Evolutionary conservation across 179 eudicot genomes (phyloP).

Genomic region (Amaranthus tricolor): DNA sequence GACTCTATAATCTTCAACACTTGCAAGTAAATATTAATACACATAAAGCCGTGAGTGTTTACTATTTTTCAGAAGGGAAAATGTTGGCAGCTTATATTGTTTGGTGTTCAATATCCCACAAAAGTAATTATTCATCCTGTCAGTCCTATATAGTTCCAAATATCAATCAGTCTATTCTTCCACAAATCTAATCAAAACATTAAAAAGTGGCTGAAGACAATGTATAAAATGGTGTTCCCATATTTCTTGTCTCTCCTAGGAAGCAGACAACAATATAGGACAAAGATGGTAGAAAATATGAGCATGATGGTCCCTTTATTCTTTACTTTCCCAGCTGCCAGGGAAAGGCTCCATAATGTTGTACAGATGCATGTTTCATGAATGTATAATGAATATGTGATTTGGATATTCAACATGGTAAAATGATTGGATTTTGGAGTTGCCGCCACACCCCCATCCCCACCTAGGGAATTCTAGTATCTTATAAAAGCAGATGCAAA

Average conservation of each 20-base stretch:
- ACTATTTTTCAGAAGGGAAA: neutral
- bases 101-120: neutral
- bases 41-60: neutral
- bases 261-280: neutral
- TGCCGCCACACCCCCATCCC: too few relatives aligned
- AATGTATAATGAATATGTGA: neutral
- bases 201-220: neutral
- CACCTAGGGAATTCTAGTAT: neutral
- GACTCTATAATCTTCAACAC: slow-evolving; percentile 2
- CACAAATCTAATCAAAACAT: neutral
- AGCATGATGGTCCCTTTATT: neutral
- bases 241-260: neutral
- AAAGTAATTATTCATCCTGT: neutral
- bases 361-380: slow-evolving; percentile 7
- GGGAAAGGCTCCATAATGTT: neutral
- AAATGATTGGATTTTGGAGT: neutral
- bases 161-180: neutral
- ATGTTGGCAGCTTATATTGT: neutral
- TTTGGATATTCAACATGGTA: neutral
- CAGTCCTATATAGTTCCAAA: neutral
- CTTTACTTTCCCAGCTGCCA: neutral
- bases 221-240: neutral
- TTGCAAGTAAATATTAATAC: neutral
- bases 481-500: neutral
- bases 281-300: neutral